phyloP scores from a whole-genome alignment of 1,139 yeast genomes.

The Martiniozyma asiatica region DNA sequence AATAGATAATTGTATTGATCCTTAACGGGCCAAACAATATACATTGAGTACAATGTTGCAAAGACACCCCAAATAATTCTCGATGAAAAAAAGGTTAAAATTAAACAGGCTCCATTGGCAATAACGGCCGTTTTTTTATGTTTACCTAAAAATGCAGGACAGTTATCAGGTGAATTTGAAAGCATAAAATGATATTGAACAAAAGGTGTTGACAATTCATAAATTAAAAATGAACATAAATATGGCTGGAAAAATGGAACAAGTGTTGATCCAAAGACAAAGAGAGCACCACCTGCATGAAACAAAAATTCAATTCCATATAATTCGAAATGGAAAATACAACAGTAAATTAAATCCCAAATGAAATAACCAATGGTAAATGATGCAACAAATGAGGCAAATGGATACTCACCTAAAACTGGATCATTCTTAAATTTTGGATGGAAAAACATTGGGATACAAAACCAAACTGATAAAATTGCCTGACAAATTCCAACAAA shows the following conservation, averaged over 20 bases:
- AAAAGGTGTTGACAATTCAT: slow-evolving; percentile 48
- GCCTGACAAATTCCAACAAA: slow-evolving; percentile 45
- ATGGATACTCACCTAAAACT: slow-evolving; percentile 35
- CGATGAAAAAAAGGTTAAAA: slow-evolving; percentile 35
- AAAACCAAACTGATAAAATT: slow-evolving; percentile 28
- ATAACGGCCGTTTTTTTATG: slow-evolving; percentile 26
- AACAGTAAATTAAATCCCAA: slow-evolving; percentile 41
- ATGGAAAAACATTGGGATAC: slow-evolving; percentile 40
- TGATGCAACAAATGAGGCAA: slow-evolving; percentile 36
- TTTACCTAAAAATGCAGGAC: no score
- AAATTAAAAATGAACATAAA: slow-evolving; percentile 40
- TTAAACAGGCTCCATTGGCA: slow-evolving; percentile 36
- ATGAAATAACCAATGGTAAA: slow-evolving; percentile 40
- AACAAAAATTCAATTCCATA: slow-evolving; percentile 43
- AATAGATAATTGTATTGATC: slow-evolving; percentile 19
- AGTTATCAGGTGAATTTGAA: slow-evolving; percentile 38
- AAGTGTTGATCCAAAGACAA: slow-evolving; percentile 33
- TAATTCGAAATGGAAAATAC: slow-evolving; percentile 29
- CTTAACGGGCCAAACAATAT: slow-evolving; percentile 27
- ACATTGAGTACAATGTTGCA: slow-evolving; percentile 31
- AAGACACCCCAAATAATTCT: slow-evolving; percentile 49
- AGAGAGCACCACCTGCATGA: slow-evolving; percentile 44
- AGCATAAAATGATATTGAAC: slow-evolving; percentile 51
- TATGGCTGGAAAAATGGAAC: slow-evolving; percentile 40
- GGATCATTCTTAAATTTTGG: slow-evolving; percentile 30